Evolutionary conservation across 352 stramenopile species (phyloP), one percentile per base, ranked within the genome.

Genomic region (Phytophthora aleatoria): DNA sequence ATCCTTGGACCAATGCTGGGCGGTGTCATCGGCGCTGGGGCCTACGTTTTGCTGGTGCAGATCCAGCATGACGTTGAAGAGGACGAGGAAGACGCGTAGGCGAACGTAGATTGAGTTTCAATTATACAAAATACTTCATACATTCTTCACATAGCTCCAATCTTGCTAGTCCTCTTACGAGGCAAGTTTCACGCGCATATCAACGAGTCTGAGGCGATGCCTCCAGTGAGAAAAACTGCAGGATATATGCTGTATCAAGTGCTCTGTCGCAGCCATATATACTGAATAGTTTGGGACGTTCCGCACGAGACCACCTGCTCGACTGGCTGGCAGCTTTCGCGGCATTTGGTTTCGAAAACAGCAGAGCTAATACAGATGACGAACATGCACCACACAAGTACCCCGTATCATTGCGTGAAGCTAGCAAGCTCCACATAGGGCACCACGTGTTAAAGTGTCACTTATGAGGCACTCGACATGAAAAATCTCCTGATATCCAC

Each of bases 41-140:
- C 59, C 24, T 90, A 88, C 69, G 74, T 74, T 39, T 38, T 85
- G 6, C 71, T 79, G 6, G 69, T 90, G 9, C 63, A 82, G 57
- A 83, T 81, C 27, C 78, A 90, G 59, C 76, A 90, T 57, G 71
- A 62, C 26, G 64, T 63, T 36, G 50, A 69, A 43, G 62, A 70
- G 13, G 55, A 61, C 8, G 61, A 70, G 49, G 55, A 51, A 20
- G 52, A 59, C 20, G 24, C 42, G 27, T 61, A 52, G 31, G 51
- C 11, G 26, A 60, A 45, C 12, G 12, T 24, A 42, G 48, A 11
- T 27, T 43, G 43, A 45, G 33, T 39, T 3, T 1, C 50, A 39
- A 50, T 43, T 64, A 28, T 45, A 39, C 2, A 44, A 27, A 51
- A n/a, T 41, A 41, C 35, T 5, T 41, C 10, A 41, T 33, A 33